Conservation (phyloP, 768 basidiomycete genomes). For the Lepiota brunneoincarnata region DNA sequence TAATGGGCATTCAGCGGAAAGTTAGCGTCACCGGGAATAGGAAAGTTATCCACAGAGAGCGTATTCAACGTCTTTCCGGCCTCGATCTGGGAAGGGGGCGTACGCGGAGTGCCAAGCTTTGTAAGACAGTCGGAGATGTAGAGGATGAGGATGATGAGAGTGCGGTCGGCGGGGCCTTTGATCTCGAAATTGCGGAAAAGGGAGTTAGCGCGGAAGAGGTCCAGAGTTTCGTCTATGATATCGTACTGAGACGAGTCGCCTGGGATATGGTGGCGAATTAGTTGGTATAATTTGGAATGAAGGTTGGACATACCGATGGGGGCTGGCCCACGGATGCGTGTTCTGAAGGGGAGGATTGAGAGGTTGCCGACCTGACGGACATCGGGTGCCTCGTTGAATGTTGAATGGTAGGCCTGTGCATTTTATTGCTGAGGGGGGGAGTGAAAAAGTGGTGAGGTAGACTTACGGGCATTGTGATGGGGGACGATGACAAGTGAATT, state of each 20-base stretch:
- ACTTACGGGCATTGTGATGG: slow-evolving; percentile 56
- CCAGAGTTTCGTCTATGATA: slow-evolving; percentile 93
- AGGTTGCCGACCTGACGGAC: slow-evolving; percentile 86
- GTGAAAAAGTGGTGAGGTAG: neutral
- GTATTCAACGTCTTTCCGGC: slow-evolving; percentile 88
- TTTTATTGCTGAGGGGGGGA: slow-evolving; percentile 14
- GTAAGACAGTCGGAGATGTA: slow-evolving; percentile 97
- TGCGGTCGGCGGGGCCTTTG: slow-evolving; percentile 94
- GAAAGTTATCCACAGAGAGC: slow-evolving; percentile 88
- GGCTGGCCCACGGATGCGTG: slow-evolving; percentile 90
- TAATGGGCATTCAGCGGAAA: slow-evolving; percentile 94
- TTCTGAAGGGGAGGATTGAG: slow-evolving; percentile 86
- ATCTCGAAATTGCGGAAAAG: slow-evolving; percentile 99
- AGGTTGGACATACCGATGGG: slow-evolving; percentile 55
- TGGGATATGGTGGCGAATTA: slow-evolving; percentile 30
- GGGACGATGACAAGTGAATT: slow-evolving; percentile 16
- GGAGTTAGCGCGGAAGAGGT: slow-evolving; percentile 97
- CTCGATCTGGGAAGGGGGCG: slow-evolving; percentile 73
- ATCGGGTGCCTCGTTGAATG: slow-evolving; percentile 84
- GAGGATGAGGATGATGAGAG: slow-evolving; percentile 95
- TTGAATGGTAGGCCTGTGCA: slow-evolving; percentile 90
- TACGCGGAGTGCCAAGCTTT: slow-evolving; percentile 74
- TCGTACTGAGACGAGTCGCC: slow-evolving; percentile 80
- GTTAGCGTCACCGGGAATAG: slow-evolving; percentile 93
- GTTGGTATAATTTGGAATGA: slow-evolving; percentile 10